Evolutionary conservation across 306 rosid genomes (phyloP).

Genomic region (Dalbergia oliveri): DNA sequence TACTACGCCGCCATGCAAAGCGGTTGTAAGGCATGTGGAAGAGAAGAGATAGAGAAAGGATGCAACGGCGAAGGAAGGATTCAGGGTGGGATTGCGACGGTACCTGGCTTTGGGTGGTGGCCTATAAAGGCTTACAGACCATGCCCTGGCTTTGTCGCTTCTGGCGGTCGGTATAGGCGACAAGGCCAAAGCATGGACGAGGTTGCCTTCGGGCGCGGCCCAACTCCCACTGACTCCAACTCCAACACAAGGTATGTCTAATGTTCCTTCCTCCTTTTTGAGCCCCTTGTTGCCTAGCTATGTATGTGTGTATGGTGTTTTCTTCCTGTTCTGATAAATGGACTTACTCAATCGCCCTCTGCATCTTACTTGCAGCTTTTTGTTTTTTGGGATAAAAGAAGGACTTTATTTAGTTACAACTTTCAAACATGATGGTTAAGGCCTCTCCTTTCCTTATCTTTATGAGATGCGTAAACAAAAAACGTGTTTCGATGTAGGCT

Average conservation of each 20-base stretch:
- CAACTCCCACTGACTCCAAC: constrained; percentile 46
- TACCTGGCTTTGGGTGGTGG: constrained; percentile 99
- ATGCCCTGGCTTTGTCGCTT: constrained; percentile 85
- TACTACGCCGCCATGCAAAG: constrained; percentile 44
- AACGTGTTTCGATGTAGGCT: not conserved
- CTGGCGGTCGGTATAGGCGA: constrained; percentile 86
- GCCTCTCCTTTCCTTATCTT: not conserved
- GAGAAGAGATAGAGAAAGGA: constrained; percentile 79
- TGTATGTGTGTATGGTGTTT: not conserved
- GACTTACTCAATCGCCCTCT: not conserved
- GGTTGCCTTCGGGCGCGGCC: constrained; percentile 81
- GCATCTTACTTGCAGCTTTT: not conserved
- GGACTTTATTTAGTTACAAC: no score
- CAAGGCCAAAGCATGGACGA: constrained; percentile 95
- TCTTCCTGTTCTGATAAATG: constrained; percentile 19
- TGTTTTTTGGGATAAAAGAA: no score
- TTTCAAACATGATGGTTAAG: not conserved
- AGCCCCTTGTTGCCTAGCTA: not conserved
- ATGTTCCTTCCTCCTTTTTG: not conserved
- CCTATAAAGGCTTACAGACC: constrained; percentile 97
- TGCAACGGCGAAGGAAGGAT: constrained; percentile 97
- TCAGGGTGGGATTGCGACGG: constrained; percentile 94
- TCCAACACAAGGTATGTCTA: constrained; percentile 53
- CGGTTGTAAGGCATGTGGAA: constrained; percentile 90
- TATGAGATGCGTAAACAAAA: not conserved